Evolutionary conservation across 1,284 basidiomycete species (phyloP), one percentile per base, ranked within the genome.

Genomic region (Irpex sp.): DNA sequence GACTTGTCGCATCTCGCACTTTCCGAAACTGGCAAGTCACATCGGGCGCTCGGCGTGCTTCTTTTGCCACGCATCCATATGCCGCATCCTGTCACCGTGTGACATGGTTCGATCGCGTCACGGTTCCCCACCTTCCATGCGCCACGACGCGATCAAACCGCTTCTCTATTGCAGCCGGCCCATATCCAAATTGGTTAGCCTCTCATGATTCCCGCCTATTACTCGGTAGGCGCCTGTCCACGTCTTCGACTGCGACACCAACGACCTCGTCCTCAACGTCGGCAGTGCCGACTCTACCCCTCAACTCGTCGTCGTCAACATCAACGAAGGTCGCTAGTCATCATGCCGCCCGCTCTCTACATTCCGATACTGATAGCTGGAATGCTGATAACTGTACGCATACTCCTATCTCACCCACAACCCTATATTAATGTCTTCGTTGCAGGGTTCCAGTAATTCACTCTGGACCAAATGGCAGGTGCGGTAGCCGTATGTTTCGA

Each of bases 381-480:
- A 58, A 93, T 93, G 92, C 88, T 93, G 70, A 74, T 92, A 67
- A 93, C 92, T 6, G 92, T 89, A 65, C 37, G 81, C 74, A 15
- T 15, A 17, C 51, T 57, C 19, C 54, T 5, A 19, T 21, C 40
- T 9, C 47, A 3, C 49, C 56, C 44, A 38, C 19, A 58, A 15
- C 64, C 49, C 60, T 59, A 47, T 61, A 69, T 58, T 65, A 57
- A 17, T 59, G n/a, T 71, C 58, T 48, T 62, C 48, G 62, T 17
- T 69, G 47, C 67, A 91, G 89, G 90, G 91, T 62, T 86, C 90
- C 65, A 87, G 83, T 73, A 93, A 93, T 74, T 92, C 90, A 4
- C 79, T 93, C 49, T 93, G 89, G 88, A 83, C 81, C 74, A 93
- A 93, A 75, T 92, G 83, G 83, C 90, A 92, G 88, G 89, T 79